Base-by-base conservation (phyloP, 2,329 filamentous ascomycete genomes). In the Cytospora schulzeri region DNA sequence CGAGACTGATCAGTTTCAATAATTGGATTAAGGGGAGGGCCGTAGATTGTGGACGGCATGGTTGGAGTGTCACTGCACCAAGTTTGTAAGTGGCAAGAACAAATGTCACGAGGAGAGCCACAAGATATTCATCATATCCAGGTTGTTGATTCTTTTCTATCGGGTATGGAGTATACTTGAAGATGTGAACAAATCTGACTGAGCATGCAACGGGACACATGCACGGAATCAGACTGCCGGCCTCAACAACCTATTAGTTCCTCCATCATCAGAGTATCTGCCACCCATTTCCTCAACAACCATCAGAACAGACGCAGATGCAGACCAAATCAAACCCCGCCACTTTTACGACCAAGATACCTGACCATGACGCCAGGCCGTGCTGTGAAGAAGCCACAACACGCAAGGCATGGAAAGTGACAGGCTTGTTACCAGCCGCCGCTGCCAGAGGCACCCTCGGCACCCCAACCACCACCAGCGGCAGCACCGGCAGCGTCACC, bases 281-380 rank as follows among this genome's bases (percentile, higher is more conserved):
- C 38, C 65, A 62, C 48, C 56, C 52, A 60, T 60, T 38, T 63
- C 11, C 54, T 57, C 53, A 58, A 66, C 58, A 66, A 64, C 22
- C 62, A 54, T 45, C 28, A 52, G 12, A 35, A 35, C 33, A 35
- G 12, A 24, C 17, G 22, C 24, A 51, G 51, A 9, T 15, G 12
- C 22, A n/a, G 9, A 31, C 38, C 22, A 15, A 48, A 51, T 50
- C 51, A 29, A 48, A 53, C 15, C 17, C 31, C 8, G 9, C 17
- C 29, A 33, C 31, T 17, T 50, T 35, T 19, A 22, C 33, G n/a
- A 22, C 29, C 28, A 59, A 33, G 22, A 12, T 6, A 4, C 6
- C 14, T 38, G 26, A 24, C 45, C 45, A 19, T 24, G 45, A 48
- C n/a, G 17, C 22, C 15, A 50, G 41, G 17, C 33, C 17, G 38